Base-by-base conservation (phyloP, 495 filamentous ascomycete species). In the Evernia prunastri region DNA sequence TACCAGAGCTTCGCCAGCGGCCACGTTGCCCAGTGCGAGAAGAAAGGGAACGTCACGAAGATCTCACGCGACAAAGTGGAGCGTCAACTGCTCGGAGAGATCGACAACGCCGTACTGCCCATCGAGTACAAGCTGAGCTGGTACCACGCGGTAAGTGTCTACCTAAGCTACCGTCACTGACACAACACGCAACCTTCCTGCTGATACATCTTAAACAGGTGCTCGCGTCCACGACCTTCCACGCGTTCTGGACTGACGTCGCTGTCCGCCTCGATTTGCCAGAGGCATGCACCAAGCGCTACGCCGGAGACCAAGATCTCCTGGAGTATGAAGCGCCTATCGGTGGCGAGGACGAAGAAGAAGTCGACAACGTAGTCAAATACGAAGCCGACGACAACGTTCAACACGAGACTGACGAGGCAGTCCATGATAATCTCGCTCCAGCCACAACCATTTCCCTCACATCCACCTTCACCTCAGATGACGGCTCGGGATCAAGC, bases 221-320 rank as follows among this genome's bases (percentile, higher is more conserved):
- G 23, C 65, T 71, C 17, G 57, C 61, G 9, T 66, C 65, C 23
- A 0, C 25, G n/a, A 39, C 31, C 4, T 71, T 71, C 56, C 59
- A 70, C 4, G 27, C 60, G n/a, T 67, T 66, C 20, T 71, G 69
- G 68, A 3, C 15, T 0, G 40, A 17, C 2, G 10, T 23, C 20
- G 6, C 35, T 11, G 25, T 25, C 0, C 49, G 58, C 3, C 33
- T 39, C 58, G 12, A 31, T 0, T 63, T 68, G 11, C 40, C 66
- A 4, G 1, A 45, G 2, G 5, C n/a, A 36, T 31, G 31, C 4
- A 58, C 51, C 8, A 17, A 17, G 11, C 62, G 31, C 58, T 68
- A 33, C 36, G 27, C 25, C 10, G 39, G 51, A 9, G 45, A 67
- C 49, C 6, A 36, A 29, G 31, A 3, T 4, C 58, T 64, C 0